Evolutionary conservation across 1,139 yeast species (phyloP).

Genomic region (Geotrichum citri-aurantii): DNA sequence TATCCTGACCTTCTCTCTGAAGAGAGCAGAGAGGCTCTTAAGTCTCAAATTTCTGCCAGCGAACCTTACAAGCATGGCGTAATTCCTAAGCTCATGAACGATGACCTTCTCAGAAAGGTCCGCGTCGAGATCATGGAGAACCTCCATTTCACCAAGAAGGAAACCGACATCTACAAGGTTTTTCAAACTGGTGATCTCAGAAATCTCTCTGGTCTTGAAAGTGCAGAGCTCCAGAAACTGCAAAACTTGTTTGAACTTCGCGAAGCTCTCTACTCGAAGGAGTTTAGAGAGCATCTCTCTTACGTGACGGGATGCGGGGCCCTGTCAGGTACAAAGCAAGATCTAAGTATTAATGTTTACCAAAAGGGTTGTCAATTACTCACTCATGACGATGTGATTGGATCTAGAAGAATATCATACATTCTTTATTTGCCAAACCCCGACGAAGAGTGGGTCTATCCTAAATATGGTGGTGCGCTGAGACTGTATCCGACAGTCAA

Average conservation of each 20-base stretch:
- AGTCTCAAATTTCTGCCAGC: slow-evolving; percentile 39
- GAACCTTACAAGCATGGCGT: slow-evolving; percentile 90
- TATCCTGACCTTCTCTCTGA: slow-evolving; percentile 9
- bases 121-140: slow-evolving; percentile 76
- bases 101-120: slow-evolving; percentile 67
- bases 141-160: slow-evolving; percentile 88
- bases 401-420: slow-evolving; percentile 87
- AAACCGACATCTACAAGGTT: slow-evolving; percentile 94
- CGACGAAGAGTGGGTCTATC: slow-evolving; percentile 73
- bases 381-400: slow-evolving; percentile 97
- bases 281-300: slow-evolving; percentile 79
- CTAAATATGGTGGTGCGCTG: slow-evolving; percentile 83
- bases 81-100: slow-evolving; percentile 66
- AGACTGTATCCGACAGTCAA: slow-evolving; percentile 80
- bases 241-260: slow-evolving; percentile 72
- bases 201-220: slow-evolving; percentile 77
- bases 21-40: slow-evolving; percentile 15
- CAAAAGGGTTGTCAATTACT: slow-evolving; percentile 88
- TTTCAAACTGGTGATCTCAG: slow-evolving; percentile 95
- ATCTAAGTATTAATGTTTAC: slow-evolving; percentile 87
- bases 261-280: slow-evolving; percentile 79
- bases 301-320: slow-evolving; percentile 83
- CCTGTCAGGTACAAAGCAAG: slow-evolving; percentile 81
- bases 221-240: slow-evolving; percentile 65
- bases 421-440: slow-evolving; percentile 92